Conservation (phyloP, 805 yeast genomes). For the Peterozyma toletana region DNA sequence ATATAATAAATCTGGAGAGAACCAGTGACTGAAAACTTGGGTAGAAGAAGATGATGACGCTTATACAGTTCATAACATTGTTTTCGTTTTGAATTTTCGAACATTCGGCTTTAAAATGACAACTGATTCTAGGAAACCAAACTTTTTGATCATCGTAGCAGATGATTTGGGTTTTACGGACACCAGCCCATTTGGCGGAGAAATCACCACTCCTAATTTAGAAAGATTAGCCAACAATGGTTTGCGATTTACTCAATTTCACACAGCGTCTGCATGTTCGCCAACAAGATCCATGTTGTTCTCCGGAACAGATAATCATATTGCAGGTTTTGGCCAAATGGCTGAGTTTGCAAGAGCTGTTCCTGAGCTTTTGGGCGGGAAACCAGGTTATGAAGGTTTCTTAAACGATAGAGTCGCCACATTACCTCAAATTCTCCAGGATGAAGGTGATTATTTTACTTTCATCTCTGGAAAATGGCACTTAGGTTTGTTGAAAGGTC, state of each 20-base stretch:
- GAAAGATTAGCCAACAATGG: slow-evolving; percentile 36
- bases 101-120: slow-evolving; percentile 1
- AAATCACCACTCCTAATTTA: slow-evolving; percentile 48
- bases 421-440: slow-evolving; percentile 41
- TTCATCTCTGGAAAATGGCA: slow-evolving; percentile 58
- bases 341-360: slow-evolving; percentile 32
- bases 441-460: slow-evolving; percentile 38
- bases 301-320: slow-evolving; percentile 56
- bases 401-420: slow-evolving; percentile 45
- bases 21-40: no score
- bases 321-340: slow-evolving; percentile 57
- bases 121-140: slow-evolving; percentile 26
- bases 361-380: slow-evolving; percentile 32
- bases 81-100: no score
- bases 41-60: no score
- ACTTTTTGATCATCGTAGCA: slow-evolving; percentile 48
- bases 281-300: slow-evolving; percentile 57
- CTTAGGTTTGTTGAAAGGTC: slow-evolving; percentile 38
- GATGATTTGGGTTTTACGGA: slow-evolving; percentile 60
- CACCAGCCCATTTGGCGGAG: slow-evolving; percentile 46
- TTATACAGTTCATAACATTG: no score
- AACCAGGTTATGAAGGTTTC: slow-evolving; percentile 52
- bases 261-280: slow-evolving; percentile 59
- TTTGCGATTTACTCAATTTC: slow-evolving; percentile 47
- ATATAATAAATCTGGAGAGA: no score